A percentile compares a stretch with the other conserved stretches of the same genome.
phyloP scores from a whole-genome alignment of 2,329 filamentous ascomycete species.

The Aspergillus sp. region DNA sequence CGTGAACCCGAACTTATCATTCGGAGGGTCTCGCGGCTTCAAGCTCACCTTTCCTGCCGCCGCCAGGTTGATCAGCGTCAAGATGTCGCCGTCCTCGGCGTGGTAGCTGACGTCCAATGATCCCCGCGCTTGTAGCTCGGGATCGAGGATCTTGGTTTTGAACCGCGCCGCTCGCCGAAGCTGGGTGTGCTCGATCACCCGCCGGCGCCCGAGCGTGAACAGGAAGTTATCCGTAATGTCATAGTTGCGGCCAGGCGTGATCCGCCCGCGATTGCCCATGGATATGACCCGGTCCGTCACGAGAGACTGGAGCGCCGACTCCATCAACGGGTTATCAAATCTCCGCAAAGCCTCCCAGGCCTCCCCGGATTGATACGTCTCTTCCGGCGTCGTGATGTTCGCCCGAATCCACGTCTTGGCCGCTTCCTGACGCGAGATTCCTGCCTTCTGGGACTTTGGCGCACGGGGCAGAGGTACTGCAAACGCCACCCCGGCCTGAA shows the following conservation, averaged over 20 bases:
- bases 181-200: conserved; percentile 31
- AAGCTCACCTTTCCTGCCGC: conserved; percentile 27
- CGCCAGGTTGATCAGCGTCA: conserved; percentile 36
- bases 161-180: conserved; percentile 33
- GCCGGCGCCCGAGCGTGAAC: conserved; percentile 29
- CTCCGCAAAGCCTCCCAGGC: conserved; percentile 25
- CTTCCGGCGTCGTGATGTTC: conserved; percentile 36
- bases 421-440: conserved; percentile 22
- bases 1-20: conserved; percentile 38
- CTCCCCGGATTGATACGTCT: conserved; percentile 30
- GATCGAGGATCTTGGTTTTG: conserved; percentile 36
- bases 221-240: conserved; percentile 36
- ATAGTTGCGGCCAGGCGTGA: conserved; percentile 35
- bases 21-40: conserved; percentile 30
- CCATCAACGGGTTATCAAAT: conserved; percentile 27
- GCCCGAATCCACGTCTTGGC: conserved; percentile 42
- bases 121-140: conserved; percentile 22
- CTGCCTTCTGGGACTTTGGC: conserved; percentile 7
- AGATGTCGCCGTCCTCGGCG: conserved; percentile 35
- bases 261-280: conserved; percentile 29
- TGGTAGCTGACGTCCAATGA: conserved; percentile 25
- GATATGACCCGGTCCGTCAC: conserved; percentile 32
- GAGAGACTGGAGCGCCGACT: conserved; percentile 32
- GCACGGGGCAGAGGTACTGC: conserved; percentile 14
- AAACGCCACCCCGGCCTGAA: conserved; percentile 28